Base-by-base conservation (phyloP, 2,329 filamentous ascomycete species). In the Leptographium flavum region DNA sequence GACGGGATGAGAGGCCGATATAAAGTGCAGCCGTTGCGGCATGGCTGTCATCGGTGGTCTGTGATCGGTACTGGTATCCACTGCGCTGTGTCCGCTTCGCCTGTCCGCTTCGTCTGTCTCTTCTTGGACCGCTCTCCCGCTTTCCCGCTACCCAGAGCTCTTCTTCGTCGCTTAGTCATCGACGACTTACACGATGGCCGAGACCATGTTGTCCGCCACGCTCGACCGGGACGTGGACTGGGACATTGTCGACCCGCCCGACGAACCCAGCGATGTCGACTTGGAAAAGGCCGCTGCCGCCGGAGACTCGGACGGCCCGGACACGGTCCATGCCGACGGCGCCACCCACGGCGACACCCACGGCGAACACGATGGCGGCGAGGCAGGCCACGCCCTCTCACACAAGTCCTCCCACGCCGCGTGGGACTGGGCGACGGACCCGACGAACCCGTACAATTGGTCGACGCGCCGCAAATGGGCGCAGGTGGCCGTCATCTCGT, bases 371-470 rank as follows among this genome's bases (percentile, higher is more conserved):
- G n/a, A n/a, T n/a, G n/a, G n/a, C n/a, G n/a, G n/a, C n/a, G n/a
- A n/a, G n/a, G n/a, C n/a, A n/a, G n/a, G n/a, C 31, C 15, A n/a
- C 31, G 31, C 3, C 17, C 33, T 3, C 6, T 13, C 8, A n/a
- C n/a, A n/a, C n/a, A n/a, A n/a, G n/a, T n/a, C 33, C 33, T 10
- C n/a, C 13, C 5, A 23, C 3, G 2, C 32, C 35, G 23, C 19
- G 28, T 52, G 49, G 50, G 47, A 58, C 44, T 68, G 66, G 64
- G 54, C 60, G 2, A 50, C 52, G 0, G 67, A 69, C 35, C 56
- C 60, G 0, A 54, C 61, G n/a, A 74, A 74, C 47, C 70, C 69
- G 1, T 64, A 62, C 49, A 75, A 75, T 52, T 76, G 71, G 71
- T 56, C 68, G 0, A 47, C 53, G 2, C 54, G 56, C 52, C 65